Conservation (phyloP, 345 rosid genomes). For the Citrus sp. region DNA sequence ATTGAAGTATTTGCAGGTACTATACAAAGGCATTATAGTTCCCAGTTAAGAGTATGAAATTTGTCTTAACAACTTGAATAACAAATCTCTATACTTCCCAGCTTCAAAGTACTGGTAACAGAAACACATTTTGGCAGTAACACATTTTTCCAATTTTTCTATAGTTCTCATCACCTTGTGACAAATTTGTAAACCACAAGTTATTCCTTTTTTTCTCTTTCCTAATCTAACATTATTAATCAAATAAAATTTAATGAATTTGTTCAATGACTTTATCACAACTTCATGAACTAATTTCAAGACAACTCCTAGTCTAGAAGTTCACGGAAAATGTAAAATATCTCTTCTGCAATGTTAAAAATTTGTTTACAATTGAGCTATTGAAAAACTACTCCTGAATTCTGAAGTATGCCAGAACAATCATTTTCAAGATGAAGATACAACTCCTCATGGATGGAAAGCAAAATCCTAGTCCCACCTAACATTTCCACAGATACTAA, state of each 20-base stretch:
- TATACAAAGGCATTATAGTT: not conserved
- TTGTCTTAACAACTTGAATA: not conserved
- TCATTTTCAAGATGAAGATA: conserved; percentile 3
- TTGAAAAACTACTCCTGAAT: not conserved
- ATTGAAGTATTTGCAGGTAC: not conserved
- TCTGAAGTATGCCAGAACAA: not conserved
- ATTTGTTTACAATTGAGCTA: not conserved
- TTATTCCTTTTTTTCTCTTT: not conserved
- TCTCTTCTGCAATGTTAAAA: not conserved
- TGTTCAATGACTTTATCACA: not conserved
- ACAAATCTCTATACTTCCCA: not conserved
- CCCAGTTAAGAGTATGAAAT: not conserved
- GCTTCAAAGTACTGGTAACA: not conserved
- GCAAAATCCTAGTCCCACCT: conserved; percentile 18
- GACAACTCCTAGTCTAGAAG: not conserved
- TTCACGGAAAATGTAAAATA: not conserved
- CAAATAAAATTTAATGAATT: not conserved
- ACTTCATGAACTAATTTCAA: not conserved
- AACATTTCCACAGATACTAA: conserved; percentile 26
- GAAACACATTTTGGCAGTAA: not conserved
- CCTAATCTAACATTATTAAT: not conserved
- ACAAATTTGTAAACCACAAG: not conserved
- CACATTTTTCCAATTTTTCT: not conserved
- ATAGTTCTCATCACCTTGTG: not conserved
- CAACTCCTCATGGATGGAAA: conserved; percentile 12